These are phyloP conservation scores for Monosporascus sp. DNA, from an alignment of 2,329 filamentous ascomycete genomes.

Conservation along the genomic window DNA sequence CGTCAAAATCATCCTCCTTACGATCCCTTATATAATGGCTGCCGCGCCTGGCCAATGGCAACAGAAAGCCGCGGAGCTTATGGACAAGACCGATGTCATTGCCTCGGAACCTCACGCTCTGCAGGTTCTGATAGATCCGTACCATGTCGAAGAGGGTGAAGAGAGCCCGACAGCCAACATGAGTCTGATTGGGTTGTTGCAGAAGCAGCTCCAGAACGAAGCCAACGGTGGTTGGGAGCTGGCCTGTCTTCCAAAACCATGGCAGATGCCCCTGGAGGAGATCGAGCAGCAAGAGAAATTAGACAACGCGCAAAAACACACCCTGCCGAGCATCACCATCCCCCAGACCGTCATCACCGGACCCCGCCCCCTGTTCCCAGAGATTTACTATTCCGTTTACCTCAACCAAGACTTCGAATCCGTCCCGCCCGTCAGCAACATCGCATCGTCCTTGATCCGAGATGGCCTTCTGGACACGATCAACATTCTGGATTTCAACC, in stretches of 20 bases:
- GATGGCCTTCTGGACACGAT: conserved; percentile 89
- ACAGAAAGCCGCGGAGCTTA: conserved; percentile 68
- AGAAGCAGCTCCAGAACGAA: conserved; percentile 79
- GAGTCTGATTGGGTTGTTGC: conserved; percentile 75
- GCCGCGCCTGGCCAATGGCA: conserved; percentile 65
- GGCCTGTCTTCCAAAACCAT: conserved; percentile 61
- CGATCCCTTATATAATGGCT: conserved; percentile 83
- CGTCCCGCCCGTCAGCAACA: conserved; percentile 70
- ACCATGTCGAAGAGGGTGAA: conserved; percentile 58
- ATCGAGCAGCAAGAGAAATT: conserved; percentile 55
- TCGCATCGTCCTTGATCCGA: conserved; percentile 77
- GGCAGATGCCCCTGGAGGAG: conserved; percentile 58
- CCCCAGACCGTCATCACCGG: conserved; percentile 73
- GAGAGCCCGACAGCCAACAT: conserved; percentile 57
- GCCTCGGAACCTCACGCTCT: conserved; percentile 82
- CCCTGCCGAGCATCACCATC: conserved; percentile 69
- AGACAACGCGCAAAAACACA: conserved; percentile 62
- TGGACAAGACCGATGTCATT: conserved; percentile 94
- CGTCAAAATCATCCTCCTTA: conserved; percentile 93
- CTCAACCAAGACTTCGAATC: conserved; percentile 81
- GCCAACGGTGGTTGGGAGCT: conserved; percentile 70
- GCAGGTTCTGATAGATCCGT: conserved; percentile 82
- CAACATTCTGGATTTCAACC: conserved; percentile 89
- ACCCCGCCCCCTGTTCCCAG: conserved; percentile 74
- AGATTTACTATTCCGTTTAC: conserved; percentile 92